These are phyloP conservation scores for Pythium chondricola DNA, from an alignment of 352 stramenopile genomes.

Conservation along the genomic window DNA sequence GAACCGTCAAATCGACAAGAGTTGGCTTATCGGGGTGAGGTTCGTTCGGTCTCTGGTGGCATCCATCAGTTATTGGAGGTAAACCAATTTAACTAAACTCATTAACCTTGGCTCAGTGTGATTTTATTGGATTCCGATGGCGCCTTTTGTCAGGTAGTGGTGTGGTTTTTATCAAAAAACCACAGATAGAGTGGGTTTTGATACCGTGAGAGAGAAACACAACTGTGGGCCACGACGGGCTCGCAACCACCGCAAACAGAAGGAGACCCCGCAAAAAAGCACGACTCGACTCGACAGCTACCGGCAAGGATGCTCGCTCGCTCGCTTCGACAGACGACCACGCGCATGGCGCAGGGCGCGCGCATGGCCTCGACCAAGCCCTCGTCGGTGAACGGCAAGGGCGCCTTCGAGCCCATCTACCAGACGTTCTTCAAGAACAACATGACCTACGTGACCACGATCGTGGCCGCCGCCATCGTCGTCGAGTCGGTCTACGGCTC, in stretches of 20 bases:
- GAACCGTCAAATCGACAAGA: too few species aligned
- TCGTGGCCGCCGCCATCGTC: conserved; percentile 60
- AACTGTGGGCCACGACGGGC: neutral
- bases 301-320: conserved; percentile 41
- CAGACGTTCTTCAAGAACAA: conserved; percentile 80
- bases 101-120: too few species aligned
- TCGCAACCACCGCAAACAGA: conserved; percentile 13
- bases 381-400: conserved; percentile 75
- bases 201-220: neutral
- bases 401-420: conserved; percentile 56
- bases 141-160: too few species aligned
- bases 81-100: too few species aligned
- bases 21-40: too few species aligned
- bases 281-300: conserved; percentile 1
- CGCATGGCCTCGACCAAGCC: conserved; percentile 60
- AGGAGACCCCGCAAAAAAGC: neutral
- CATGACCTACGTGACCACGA: conserved; percentile 72
- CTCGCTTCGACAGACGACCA: conserved; percentile 33
- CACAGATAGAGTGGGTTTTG: too few species aligned
- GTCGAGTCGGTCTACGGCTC: conserved; percentile 71
- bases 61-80: too few species aligned
- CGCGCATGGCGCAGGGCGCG: conserved; percentile 23
- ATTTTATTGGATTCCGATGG: too few species aligned
- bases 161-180: too few species aligned
- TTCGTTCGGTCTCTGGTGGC: too few species aligned